Evolutionary conservation across 2,329 filamentous ascomycete genomes (phyloP).

Genomic region (Aureobasidium uvarum): DNA sequence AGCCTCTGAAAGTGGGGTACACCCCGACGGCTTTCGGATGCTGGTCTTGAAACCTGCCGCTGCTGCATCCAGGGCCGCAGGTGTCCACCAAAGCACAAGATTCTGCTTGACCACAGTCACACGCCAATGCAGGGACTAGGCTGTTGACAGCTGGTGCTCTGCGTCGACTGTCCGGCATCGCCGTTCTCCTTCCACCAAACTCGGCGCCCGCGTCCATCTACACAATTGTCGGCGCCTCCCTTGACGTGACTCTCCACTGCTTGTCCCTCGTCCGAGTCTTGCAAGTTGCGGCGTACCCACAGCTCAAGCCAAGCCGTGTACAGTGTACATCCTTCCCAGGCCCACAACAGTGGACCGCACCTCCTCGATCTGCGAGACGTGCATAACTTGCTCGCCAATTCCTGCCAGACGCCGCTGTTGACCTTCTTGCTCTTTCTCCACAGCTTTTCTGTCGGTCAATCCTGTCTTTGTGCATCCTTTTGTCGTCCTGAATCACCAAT

Average conservation of each 20-base stretch:
- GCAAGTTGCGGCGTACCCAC: neutral
- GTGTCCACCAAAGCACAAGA: slow-evolving; percentile 11
- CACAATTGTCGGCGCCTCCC: neutral
- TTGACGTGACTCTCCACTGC: neutral
- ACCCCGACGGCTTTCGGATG: slow-evolving; percentile 1
- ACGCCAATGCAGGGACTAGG: slow-evolving; percentile 16
- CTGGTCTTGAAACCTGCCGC: slow-evolving; percentile 16
- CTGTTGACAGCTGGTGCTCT: slow-evolving; percentile 7
- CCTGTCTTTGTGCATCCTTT: neutral
- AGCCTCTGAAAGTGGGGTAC: slow-evolving; percentile 8
- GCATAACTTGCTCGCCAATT: slow-evolving; percentile 13
- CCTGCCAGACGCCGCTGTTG: neutral
- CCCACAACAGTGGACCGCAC: slow-evolving; percentile 1
- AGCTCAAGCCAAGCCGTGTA: slow-evolving; percentile 16
- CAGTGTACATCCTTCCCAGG: neutral
- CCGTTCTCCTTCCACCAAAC: too few species aligned
- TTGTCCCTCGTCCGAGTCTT: neutral
- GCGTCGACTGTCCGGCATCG: neutral
- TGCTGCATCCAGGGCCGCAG: slow-evolving; percentile 1
- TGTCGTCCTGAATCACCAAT: neutral
- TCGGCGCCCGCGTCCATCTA: neutral
- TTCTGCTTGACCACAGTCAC: slow-evolving; percentile 19
- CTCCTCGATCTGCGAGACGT: neutral
- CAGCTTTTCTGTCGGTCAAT: neutral
- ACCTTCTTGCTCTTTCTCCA: neutral